Percentiles rank a stretch among this genome's conserved stretches.
phyloP scores from a whole-genome alignment of 139 green algal species.

The Chlamydomonas sp. region DNA sequence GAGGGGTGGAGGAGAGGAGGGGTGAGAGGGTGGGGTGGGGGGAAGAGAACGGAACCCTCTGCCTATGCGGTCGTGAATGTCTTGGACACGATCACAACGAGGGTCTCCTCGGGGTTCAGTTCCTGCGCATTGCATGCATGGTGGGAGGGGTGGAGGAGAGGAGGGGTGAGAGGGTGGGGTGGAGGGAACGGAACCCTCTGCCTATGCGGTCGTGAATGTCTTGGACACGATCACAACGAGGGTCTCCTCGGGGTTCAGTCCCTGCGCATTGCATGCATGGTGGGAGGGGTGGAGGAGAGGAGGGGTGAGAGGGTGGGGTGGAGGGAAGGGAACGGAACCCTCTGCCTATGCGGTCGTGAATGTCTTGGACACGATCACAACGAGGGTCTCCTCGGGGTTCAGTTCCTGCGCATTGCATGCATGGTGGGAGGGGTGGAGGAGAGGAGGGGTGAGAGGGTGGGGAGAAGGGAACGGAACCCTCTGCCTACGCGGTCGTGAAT shows the following conservation, averaged over 20 bases:
- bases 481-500: background rate
- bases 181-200: too few relatives aligned
- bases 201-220: background rate
- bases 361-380: background rate
- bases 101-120: constrained; percentile 79
- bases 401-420: constrained; percentile 78
- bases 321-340: constrained; percentile 42
- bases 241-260: constrained; percentile 85
- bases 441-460: constrained; percentile 49
- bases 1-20: constrained; percentile 39
- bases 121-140: constrained; percentile 56
- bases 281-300: constrained; percentile 34
- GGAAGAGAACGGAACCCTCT: constrained; percentile 39
- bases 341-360: background rate
- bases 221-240: background rate
- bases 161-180: constrained; percentile 37
- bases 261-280: constrained; percentile 62
- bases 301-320: constrained; percentile 42
- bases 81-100: constrained; percentile 96
- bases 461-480: too few relatives aligned
- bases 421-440: constrained; percentile 29
- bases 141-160: constrained; percentile 32
- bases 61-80: constrained; percentile 82
- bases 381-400: constrained; percentile 69
- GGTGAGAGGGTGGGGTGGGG: constrained; percentile 31